Evolutionary conservation across 305 asterid genomes (phyloP).

Genomic region (Fraxinus angustifolia): DNA sequence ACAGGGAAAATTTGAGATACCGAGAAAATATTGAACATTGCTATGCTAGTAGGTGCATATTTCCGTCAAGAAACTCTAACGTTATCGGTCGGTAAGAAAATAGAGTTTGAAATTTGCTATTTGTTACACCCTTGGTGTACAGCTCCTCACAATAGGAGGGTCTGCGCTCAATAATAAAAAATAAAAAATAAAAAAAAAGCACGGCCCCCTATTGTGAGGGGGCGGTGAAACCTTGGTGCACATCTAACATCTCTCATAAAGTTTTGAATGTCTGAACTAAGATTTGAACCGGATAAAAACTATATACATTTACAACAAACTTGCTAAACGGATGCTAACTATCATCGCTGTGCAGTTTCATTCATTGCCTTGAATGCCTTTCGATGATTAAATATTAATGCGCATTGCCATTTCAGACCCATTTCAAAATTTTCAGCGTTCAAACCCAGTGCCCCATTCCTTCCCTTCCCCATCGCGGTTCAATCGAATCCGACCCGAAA

Average conservation of each 20-base stretch:
- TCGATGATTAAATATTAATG: neutral
- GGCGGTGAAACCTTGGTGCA: too few species aligned
- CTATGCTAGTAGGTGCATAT: neutral
- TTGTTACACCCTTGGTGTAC: too few species aligned
- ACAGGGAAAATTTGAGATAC: neutral
- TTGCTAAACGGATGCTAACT: neutral
- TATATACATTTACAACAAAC: neutral
- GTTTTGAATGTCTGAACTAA: neutral
- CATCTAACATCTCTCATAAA: too few species aligned
- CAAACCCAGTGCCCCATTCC: conserved; percentile 25
- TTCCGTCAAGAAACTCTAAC: neutral
- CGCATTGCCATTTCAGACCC: neutral
- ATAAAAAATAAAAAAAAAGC: too few species aligned
- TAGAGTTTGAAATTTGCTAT: neutral
- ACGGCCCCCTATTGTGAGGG: too few species aligned
- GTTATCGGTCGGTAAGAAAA: neutral
- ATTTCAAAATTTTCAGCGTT: conserved; percentile 27
- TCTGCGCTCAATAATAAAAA: too few species aligned
- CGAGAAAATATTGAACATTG: neutral
- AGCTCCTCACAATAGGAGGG: too few species aligned
- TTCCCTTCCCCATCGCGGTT: neutral
- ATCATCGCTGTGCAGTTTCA: neutral
- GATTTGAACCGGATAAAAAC: neutral
- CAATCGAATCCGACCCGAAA: neutral
- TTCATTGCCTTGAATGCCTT: neutral